Evolutionary conservation across 345 rosid genomes (phyloP).

Genomic region (Brassica rapa): DNA sequence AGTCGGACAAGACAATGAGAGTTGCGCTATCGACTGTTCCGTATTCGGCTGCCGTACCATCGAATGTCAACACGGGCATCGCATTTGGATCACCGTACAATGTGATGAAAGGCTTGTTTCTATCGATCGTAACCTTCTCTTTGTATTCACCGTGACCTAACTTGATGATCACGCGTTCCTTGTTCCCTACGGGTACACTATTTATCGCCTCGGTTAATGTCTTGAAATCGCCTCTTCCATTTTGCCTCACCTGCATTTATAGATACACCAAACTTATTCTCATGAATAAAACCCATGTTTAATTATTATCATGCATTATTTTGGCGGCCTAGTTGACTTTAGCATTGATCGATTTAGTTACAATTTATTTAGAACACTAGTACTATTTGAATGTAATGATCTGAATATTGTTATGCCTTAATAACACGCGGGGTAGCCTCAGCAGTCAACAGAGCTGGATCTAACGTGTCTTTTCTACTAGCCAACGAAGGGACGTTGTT

Average conservation of each 20-base stretch:
- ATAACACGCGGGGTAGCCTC: conserved; percentile 30
- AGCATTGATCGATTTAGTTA: neutral
- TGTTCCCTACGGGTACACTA: conserved; percentile 51
- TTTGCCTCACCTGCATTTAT: conserved; percentile 46
- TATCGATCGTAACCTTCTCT: conserved; percentile 60
- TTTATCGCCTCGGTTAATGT: conserved; percentile 57
- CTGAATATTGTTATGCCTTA: conserved; percentile 13
- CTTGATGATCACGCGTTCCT: conserved; percentile 51
- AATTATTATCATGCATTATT: no score
- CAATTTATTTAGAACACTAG: neutral
- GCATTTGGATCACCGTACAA: conserved; percentile 48
- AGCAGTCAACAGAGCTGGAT: conserved; percentile 25
- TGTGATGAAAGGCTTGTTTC: conserved; percentile 55
- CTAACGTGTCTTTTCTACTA: conserved; percentile 22
- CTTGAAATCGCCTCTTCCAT: conserved; percentile 52
- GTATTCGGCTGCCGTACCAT: conserved; percentile 49
- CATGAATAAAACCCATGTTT: neutral
- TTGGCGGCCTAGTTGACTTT: neutral
- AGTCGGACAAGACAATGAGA: conserved; percentile 54
- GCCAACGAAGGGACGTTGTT: conserved; percentile 34
- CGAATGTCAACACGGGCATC: conserved; percentile 43
- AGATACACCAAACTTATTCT: neutral
- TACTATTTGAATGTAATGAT: neutral
- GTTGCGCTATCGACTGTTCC: conserved; percentile 77
- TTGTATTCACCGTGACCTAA: conserved; percentile 52